Percentiles rank a stretch among this genome's conserved stretches.
These are phyloP conservation scores for Hypsizygus ulmarius DNA, from an alignment of 1,284 basidiomycete genomes.

Conservation along the genomic window DNA sequence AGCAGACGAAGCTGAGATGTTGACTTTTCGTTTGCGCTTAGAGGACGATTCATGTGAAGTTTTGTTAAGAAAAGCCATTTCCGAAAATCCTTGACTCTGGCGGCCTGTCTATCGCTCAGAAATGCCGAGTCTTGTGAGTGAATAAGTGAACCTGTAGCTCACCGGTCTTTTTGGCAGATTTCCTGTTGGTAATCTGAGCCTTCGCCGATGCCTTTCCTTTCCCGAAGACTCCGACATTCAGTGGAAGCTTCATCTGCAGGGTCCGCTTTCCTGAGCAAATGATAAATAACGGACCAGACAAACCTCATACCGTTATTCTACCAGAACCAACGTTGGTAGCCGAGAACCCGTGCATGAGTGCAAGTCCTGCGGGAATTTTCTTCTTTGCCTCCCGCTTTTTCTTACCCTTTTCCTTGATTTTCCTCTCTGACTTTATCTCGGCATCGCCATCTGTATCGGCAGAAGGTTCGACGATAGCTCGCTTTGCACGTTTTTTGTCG, in stretches of 20 bases:
- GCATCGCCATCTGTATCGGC: conserved; percentile 21
- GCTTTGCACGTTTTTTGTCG: conserved; percentile 51
- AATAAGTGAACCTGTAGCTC: conserved; percentile 2
- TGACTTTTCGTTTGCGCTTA: neutral
- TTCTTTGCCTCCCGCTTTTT: conserved; percentile 33
- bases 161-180: conserved; percentile 23
- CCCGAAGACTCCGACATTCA: conserved; percentile 59
- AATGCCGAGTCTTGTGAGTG: neutral
- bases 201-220: conserved; percentile 67
- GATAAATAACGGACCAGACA: neutral
- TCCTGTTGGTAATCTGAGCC: conserved; percentile 25
- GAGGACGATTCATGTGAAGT: conserved; percentile 8
- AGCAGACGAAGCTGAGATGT: neutral
- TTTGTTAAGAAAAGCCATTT: conserved; percentile 47
- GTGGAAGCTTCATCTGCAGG: conserved; percentile 41
- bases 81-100: conserved; percentile 41
- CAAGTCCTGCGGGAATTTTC: conserved; percentile 49
- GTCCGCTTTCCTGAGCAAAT: neutral
- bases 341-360: conserved; percentile 72
- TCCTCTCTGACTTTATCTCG: conserved; percentile 15
- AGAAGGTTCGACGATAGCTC: conserved; percentile 45
- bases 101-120: conserved; percentile 8
- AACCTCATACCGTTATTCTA: conserved; percentile 59
- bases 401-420: conserved; percentile 21
- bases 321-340: conserved; percentile 67